Evolutionary conservation across 352 stramenopile genomes (phyloP).

Genomic region (Pythium inflatum): DNA sequence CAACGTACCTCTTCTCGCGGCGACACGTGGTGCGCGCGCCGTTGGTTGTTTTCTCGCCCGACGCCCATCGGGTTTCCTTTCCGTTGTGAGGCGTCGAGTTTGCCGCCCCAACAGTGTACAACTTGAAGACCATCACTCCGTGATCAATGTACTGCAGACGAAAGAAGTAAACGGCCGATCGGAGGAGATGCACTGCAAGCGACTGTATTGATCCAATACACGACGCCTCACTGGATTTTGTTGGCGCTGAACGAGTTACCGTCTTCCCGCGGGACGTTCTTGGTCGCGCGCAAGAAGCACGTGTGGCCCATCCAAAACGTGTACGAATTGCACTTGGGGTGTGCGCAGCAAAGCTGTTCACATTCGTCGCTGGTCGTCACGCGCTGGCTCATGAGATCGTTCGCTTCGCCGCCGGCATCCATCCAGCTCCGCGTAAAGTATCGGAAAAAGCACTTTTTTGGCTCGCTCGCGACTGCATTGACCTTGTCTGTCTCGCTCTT

Average conservation of each 20-base stretch:
- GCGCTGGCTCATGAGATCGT: slow-evolving; percentile 65
- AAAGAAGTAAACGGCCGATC: slow-evolving; percentile 40
- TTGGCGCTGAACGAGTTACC: slow-evolving; percentile 65
- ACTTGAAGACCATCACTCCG: slow-evolving; percentile 42
- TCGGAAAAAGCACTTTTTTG: slow-evolving; percentile 69
- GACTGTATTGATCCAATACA: slow-evolving; percentile 11
- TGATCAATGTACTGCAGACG: slow-evolving; percentile 20
- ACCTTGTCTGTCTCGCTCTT: neutral
- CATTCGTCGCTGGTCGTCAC: slow-evolving; percentile 66
- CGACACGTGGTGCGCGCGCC: slow-evolving; percentile 14
- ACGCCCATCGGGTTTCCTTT: slow-evolving; percentile 7
- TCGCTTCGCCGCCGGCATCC: slow-evolving; percentile 60
- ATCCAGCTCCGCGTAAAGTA: slow-evolving; percentile 71
- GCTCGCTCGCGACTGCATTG: neutral
- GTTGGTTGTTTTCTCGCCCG: neutral
- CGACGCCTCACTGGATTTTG: slow-evolving; percentile 25
- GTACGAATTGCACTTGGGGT: slow-evolving; percentile 65
- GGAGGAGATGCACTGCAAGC: no score
- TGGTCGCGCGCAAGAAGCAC: slow-evolving; percentile 66
- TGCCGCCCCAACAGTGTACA: slow-evolving; percentile 37
- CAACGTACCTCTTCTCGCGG: slow-evolving; percentile 50
- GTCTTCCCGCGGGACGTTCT: slow-evolving; percentile 46
- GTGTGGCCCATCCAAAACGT: slow-evolving; percentile 71
- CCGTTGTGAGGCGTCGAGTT: slow-evolving; percentile 1
- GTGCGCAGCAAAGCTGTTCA: slow-evolving; percentile 63